phyloP scores from a whole-genome alignment of 1,284 basidiomycete genomes.

The Ustilago bromivora region DNA sequence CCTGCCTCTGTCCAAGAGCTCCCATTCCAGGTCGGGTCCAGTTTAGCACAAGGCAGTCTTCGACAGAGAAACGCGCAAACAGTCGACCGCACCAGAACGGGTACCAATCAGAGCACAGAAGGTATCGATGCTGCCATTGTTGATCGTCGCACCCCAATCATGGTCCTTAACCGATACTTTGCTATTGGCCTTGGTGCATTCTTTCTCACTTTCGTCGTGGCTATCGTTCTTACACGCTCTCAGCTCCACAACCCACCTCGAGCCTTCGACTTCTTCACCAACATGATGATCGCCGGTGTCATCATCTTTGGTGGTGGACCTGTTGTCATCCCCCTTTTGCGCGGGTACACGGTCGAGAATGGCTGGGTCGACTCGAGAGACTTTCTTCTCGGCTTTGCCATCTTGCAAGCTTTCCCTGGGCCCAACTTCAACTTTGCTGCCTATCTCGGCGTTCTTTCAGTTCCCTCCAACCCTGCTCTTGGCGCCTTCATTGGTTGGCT shows the following conservation, averaged over 20 bases:
- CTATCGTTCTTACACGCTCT: constrained; percentile 69
- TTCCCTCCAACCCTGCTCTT: constrained; percentile 68
- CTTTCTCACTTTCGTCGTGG: constrained; percentile 64
- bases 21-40: constrained; percentile 15
- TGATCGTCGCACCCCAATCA: constrained; percentile 41
- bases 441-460: constrained; percentile 74
- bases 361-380: constrained; percentile 73
- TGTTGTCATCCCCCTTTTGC: constrained; percentile 75
- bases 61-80: constrained; percentile 23
- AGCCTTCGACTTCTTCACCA: constrained; percentile 71
- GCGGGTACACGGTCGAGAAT: constrained; percentile 75
- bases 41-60: constrained; percentile 4
- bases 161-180: constrained; percentile 43
- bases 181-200: constrained; percentile 61
- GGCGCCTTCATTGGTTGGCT: constrained; percentile 73
- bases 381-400: constrained; percentile 75
- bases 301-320: constrained; percentile 77
- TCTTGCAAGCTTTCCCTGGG: constrained; percentile 72
- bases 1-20: constrained; percentile 17
- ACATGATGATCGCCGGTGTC: constrained; percentile 72
- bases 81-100: not conserved
- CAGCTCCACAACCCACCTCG: constrained; percentile 63
- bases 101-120: not conserved
- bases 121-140: not conserved
- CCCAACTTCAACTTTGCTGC: constrained; percentile 77